Conservation (phyloP, 2,329 filamentous ascomycete genomes). For the Cytospora piceicola region DNA sequence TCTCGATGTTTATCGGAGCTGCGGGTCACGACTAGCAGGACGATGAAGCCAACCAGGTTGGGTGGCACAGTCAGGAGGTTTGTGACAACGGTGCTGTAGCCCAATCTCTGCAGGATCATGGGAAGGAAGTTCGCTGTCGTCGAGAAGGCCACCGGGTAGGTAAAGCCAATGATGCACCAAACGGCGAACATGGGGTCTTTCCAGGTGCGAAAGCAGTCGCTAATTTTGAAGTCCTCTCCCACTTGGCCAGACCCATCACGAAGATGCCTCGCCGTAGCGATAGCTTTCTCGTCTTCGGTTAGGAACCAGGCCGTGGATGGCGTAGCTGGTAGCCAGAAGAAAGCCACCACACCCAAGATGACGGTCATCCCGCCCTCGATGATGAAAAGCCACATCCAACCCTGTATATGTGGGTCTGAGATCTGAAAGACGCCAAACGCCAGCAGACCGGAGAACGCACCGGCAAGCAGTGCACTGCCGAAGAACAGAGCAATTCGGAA, state of each 20-base stretch:
- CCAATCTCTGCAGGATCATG: constrained; percentile 49
- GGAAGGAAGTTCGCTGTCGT: constrained; percentile 50
- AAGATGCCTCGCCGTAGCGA: constrained; percentile 49
- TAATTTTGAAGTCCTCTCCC: constrained; percentile 43
- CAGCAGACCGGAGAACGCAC: constrained; percentile 28
- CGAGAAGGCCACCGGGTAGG: constrained; percentile 52
- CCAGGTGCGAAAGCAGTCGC: constrained; percentile 48
- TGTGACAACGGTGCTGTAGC: constrained; percentile 49
- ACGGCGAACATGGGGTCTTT: constrained; percentile 42
- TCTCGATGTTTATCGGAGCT: constrained; percentile 51
- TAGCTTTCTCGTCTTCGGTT: constrained; percentile 46
- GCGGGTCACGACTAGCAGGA: constrained; percentile 49
- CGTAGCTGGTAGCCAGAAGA: constrained; percentile 25
- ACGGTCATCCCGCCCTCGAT: constrained; percentile 28
- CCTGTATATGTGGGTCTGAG: constrained; percentile 17
- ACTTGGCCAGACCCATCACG: constrained; percentile 49
- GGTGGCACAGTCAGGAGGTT: constrained; percentile 55
- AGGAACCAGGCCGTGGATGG: constrained; percentile 51
- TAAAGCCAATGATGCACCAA: constrained; percentile 51
- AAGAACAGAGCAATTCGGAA: constrained; percentile 30
- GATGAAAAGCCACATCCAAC: constrained; percentile 31
- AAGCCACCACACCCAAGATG: constrained; percentile 21
- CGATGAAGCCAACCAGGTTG: constrained; percentile 51
- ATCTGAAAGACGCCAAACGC: constrained; percentile 29
- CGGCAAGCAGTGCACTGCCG: constrained; percentile 27